Base-by-base conservation (phyloP, 2,329 filamentous ascomycete genomes). In the Chrysoporthe austroafricana region DNA sequence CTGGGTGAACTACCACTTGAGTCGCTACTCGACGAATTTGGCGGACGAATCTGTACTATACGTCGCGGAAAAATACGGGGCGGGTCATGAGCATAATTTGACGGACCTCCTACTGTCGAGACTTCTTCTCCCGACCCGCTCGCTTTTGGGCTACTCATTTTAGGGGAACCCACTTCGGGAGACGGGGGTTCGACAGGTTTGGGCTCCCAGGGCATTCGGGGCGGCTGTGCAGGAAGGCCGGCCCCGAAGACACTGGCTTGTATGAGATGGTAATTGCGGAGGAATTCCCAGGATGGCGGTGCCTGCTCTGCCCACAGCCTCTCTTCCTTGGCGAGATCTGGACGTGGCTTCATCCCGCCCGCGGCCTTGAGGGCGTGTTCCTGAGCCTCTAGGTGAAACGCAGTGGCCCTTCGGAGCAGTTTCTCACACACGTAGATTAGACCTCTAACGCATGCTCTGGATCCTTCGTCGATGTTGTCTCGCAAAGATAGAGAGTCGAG, bases 111-210 rank as follows among this genome's bases (percentile, higher is more conserved):
- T 21, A 4, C 46, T 50, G n/a, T 50, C 46, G 6, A 50, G 18
- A 1, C 8, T 1, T 0, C 7, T 4, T n/a, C n/a, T n/a, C 18
- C n/a, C 7, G 6, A 50, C n/a, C n/a, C 5, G 1, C n/a, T 18
- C n/a, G 18, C 11, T 3, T 7, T 4, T 13, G 52, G 0, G 21
- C 11, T 34, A 11, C 14, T 39, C 32, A 16, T 5, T 5, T 14
- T 16, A 11, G 14, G 1, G 14, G 16, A 39, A 6, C 32, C 32
- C 16, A 8, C 7, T 13, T 57, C 54, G 34, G 1, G 6, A 39
- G 6, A 16, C 32, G 34, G 16, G n/a, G 39, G 54, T 32, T 57
- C 54, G 7, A 11, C 34, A 6, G 7, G 16, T 16, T 36, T n/a
- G 32, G 26, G 52, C 8, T 57, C 54, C 54, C 54, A 57, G 3